These are phyloP conservation scores for Leccinum huronense DNA, from an alignment of 1,284 basidiomycete species.

Conservation along the genomic window DNA sequence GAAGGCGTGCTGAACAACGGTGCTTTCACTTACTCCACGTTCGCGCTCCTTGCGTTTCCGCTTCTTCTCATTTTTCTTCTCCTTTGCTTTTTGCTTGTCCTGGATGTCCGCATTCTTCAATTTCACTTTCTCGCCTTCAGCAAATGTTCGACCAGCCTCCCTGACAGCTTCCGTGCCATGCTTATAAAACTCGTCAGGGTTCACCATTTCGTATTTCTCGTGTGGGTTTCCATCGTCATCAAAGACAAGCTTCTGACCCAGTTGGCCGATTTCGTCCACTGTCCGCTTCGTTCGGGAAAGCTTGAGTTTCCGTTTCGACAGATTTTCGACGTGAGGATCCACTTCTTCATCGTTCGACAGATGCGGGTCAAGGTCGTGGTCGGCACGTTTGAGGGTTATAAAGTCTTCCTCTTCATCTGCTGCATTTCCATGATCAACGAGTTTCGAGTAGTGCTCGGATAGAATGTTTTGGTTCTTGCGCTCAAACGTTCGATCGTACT, in stretches of 20 bases:
- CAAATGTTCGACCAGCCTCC: constrained; percentile 68
- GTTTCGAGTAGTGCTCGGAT: constrained; percentile 87
- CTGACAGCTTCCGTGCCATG: constrained; percentile 59
- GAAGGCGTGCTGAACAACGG: background rate
- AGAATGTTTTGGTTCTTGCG: constrained; percentile 95
- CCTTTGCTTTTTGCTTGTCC: constrained; percentile 82
- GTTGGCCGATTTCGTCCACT: constrained; percentile 59
- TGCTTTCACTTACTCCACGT: constrained; percentile 43
- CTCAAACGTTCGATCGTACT: constrained; percentile 98
- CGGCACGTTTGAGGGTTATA: constrained; percentile 87
- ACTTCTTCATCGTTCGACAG: constrained; percentile 30
- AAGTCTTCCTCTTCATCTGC: constrained; percentile 78
- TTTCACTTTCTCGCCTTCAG: constrained; percentile 68
- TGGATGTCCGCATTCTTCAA: constrained; percentile 69
- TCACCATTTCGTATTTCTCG: constrained; percentile 78
- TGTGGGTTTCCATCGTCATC: constrained; percentile 82
- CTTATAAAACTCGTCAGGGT: constrained; percentile 67
- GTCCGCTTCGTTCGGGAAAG: constrained; percentile 79
- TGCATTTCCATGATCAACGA: constrained; percentile 68
- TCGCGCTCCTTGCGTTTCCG: constrained; percentile 83
- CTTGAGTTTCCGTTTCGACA: constrained; percentile 57
- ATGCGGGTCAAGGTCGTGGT: constrained; percentile 81
- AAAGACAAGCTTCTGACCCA: constrained; percentile 75
- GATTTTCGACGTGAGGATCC: constrained; percentile 47
- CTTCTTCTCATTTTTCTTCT: constrained; percentile 88